Evolutionary conservation across 2,329 filamentous ascomycete species (phyloP).

Genomic region (Penicillium sp.): DNA sequence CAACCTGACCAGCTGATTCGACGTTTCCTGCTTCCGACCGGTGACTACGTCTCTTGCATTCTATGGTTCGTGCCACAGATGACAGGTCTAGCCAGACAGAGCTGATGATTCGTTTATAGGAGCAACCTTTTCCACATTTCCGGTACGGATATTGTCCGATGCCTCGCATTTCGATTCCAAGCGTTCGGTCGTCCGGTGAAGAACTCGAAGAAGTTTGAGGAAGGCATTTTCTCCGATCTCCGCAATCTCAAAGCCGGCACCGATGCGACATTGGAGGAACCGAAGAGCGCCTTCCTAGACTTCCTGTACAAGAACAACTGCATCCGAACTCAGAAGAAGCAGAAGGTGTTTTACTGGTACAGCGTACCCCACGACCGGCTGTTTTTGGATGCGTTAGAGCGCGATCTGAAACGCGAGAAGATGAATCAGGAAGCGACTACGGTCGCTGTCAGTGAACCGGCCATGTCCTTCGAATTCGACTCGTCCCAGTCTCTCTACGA

Average conservation of each 20-base stretch:
- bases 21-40: conserved; percentile 90
- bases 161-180: conserved; percentile 96
- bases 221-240: conserved; percentile 98
- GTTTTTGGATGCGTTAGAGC: conserved; percentile 95
- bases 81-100: not conserved
- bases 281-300: conserved; percentile 96
- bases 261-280: conserved; percentile 96
- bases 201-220: conserved; percentile 99
- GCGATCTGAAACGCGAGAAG: conserved; percentile 98
- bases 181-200: conserved; percentile 97
- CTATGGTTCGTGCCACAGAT: conserved; percentile 65
- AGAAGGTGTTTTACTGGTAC: conserved; percentile 99
- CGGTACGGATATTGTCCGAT: conserved; percentile 97
- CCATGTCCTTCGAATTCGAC: conserved; percentile 97
- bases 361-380: conserved; percentile 96
- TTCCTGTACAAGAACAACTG: conserved; percentile 99
- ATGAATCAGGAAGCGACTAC: conserved; percentile 99
- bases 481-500: conserved; percentile 98
- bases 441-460: conserved; percentile 93
- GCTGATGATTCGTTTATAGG: conserved; percentile 48
- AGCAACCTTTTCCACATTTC: conserved; percentile 99
- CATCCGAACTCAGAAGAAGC: conserved; percentile 99
- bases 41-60: conserved; percentile 98
- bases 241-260: conserved; percentile 98
- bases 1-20: conserved; percentile 94